Evolutionary conservation across 306 rosid genomes (phyloP).

Genomic region (Castanea sativa): DNA sequence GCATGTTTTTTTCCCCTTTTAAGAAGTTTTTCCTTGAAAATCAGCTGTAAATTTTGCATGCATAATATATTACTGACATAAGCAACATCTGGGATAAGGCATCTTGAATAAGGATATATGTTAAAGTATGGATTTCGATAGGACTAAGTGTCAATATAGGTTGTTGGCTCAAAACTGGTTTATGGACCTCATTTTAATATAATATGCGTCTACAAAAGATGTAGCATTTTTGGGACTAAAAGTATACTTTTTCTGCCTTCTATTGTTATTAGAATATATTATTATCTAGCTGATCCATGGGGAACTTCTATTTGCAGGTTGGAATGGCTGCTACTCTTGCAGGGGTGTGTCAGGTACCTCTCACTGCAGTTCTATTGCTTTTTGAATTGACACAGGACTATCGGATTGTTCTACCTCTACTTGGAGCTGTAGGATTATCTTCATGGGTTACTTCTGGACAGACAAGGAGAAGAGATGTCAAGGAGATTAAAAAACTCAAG

Average conservation of each 20-base stretch:
- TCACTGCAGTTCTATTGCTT: constrained; percentile 84
- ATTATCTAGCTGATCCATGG: constrained; percentile 19
- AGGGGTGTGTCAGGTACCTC: constrained; percentile 97
- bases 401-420: constrained; percentile 85
- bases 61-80: not conserved
- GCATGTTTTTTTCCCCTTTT: not conserved
- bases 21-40: not conserved
- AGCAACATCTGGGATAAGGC: not conserved
- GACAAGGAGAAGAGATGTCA: constrained; percentile 47
- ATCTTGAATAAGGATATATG: not conserved
- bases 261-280: not conserved
- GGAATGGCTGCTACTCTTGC: constrained; percentile 99
- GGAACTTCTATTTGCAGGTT: constrained; percentile 63
- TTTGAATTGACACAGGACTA: constrained; percentile 96
- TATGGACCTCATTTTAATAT: not conserved
- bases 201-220: not conserved
- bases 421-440: constrained; percentile 96
- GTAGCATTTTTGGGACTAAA: not conserved
- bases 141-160: not conserved
- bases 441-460: constrained; percentile 85
- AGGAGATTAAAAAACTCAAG: constrained; percentile 31
- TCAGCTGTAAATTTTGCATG: not conserved
- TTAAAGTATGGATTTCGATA: not conserved
- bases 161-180: not conserved
- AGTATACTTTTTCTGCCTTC: not conserved